These are phyloP conservation scores for Ogataea populi-albae DNA, from an alignment of 805 yeast species.

Conservation along the genomic window DNA sequence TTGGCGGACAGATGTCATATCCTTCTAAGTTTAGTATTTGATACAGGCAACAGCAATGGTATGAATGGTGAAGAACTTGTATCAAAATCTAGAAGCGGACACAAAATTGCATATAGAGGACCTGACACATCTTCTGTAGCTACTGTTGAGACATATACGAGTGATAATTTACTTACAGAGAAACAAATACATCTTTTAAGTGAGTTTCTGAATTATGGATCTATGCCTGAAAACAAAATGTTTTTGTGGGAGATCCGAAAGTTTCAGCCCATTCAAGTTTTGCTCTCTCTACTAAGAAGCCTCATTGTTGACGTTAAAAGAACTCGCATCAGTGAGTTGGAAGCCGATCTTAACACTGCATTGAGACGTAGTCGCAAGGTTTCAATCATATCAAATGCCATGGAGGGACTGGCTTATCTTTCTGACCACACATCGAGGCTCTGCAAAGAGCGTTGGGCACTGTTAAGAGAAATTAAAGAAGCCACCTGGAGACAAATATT, in stretches of 20 bases:
- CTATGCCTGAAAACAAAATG: constrained; percentile 20
- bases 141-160: not conserved
- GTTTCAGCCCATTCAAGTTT: constrained; percentile 26
- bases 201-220: constrained; percentile 21
- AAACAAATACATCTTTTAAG: constrained; percentile 20
- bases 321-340: not conserved
- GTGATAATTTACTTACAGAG: constrained; percentile 3
- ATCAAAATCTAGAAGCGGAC: not conserved
- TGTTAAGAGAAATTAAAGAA: constrained; percentile 21
- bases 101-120: not conserved
- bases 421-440: constrained; percentile 27
- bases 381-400: constrained; percentile 13
- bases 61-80: not conserved
- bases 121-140: constrained; percentile 7
- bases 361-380: constrained; percentile 15
- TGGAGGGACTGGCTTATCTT: constrained; percentile 21
- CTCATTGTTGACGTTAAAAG: constrained; percentile 14
- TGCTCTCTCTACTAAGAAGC: constrained; percentile 17
- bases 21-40: constrained; percentile 15
- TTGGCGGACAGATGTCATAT: constrained; percentile 22
- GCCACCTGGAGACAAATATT: constrained; percentile 24
- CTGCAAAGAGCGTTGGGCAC: constrained; percentile 28
- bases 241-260: constrained; percentile 28
- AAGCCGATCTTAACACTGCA: not conserved
- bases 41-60: constrained; percentile 1